Evolutionary conservation across 78 protist genomes (phyloP).

Genomic region (Tieghemostelium lacteum): DNA sequence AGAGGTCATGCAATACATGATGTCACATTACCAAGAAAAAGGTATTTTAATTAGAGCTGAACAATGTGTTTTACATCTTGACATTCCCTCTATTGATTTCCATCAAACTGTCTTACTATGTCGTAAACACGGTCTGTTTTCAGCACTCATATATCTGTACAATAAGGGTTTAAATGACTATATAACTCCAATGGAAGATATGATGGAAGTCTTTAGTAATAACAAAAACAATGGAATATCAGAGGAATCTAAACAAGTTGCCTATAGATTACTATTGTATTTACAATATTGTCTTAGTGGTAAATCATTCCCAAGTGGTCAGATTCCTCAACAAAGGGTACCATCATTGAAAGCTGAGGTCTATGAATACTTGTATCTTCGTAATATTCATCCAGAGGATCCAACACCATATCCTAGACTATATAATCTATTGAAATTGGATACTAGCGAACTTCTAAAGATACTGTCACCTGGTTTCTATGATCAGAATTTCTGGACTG

Average conservation of each 20-base stretch:
- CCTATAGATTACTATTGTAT: slow-evolving; percentile 58
- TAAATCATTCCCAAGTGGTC: slow-evolving; percentile 76
- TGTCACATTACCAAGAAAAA: slow-evolving; percentile 33
- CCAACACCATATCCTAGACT: slow-evolving; percentile 76
- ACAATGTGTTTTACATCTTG: slow-evolving; percentile 79
- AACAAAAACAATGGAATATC: neutral
- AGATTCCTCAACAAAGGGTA: slow-evolving; percentile 7
- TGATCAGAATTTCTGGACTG: slow-evolving; percentile 7
- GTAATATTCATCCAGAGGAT: slow-evolving; percentile 67
- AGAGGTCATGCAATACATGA: slow-evolving; percentile 71
- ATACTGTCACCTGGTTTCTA: slow-evolving; percentile 41
- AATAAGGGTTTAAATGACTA: slow-evolving; percentile 78
- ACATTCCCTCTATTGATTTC: slow-evolving; percentile 68
- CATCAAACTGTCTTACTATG: slow-evolving; percentile 73
- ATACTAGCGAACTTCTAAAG: slow-evolving; percentile 39
- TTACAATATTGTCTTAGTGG: slow-evolving; percentile 48
- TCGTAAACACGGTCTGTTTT: slow-evolving; percentile 47
- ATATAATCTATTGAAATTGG: slow-evolving; percentile 42
- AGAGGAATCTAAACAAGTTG: slow-evolving; percentile 28
- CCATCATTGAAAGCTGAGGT: slow-evolving; percentile 34
- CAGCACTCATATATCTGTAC: slow-evolving; percentile 81
- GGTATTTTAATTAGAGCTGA: slow-evolving; percentile 41
- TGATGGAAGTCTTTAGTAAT: slow-evolving; percentile 20
- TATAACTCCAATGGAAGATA: slow-evolving; percentile 75
- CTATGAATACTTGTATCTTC: slow-evolving; percentile 32